A percentile compares a stretch with the other conserved stretches of the same genome.
These are phyloP conservation scores for Senna siamea DNA, from an alignment of 306 rosid genomes.

Conservation along the genomic window DNA sequence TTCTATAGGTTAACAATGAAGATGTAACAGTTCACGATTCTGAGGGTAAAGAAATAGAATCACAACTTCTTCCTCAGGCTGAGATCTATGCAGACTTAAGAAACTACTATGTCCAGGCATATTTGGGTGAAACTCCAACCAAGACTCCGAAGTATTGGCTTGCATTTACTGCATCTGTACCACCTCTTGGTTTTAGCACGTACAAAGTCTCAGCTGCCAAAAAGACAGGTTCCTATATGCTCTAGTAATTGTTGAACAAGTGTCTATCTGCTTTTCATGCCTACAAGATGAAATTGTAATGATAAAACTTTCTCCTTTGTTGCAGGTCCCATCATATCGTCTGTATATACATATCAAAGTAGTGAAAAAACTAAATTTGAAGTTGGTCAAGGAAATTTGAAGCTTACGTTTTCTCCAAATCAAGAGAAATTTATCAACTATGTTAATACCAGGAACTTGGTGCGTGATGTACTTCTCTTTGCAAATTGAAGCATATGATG, in stretches of 20 bases:
- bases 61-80: constrained; percentile 70
- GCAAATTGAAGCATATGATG: constrained; percentile 26
- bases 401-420: constrained; percentile 57
- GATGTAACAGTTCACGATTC: constrained; percentile 64
- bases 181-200: constrained; percentile 89
- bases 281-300: constrained; percentile 26
- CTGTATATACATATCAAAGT: constrained; percentile 42
- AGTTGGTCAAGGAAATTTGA: constrained; percentile 79
- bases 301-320: constrained; percentile 34
- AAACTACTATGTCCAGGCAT: constrained; percentile 64
- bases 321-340: constrained; percentile 73
- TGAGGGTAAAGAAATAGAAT: constrained; percentile 66
- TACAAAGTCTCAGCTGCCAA: constrained; percentile 61
- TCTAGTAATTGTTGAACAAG: constrained; percentile 30
- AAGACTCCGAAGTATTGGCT: constrained; percentile 73
- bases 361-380: constrained; percentile 52
- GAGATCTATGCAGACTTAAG: constrained; percentile 53
- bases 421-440: constrained; percentile 57
- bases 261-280: constrained; percentile 31
- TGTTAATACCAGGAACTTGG: constrained; percentile 60
- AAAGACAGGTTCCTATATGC: constrained; percentile 45
- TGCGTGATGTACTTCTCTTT: constrained; percentile 41
- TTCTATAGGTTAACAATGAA: constrained; percentile 58
- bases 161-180: constrained; percentile 77
- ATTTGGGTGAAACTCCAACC: constrained; percentile 61